Conservation (phyloP, 2,329 filamentous ascomycete species). For the Myriangium duriaei region DNA sequence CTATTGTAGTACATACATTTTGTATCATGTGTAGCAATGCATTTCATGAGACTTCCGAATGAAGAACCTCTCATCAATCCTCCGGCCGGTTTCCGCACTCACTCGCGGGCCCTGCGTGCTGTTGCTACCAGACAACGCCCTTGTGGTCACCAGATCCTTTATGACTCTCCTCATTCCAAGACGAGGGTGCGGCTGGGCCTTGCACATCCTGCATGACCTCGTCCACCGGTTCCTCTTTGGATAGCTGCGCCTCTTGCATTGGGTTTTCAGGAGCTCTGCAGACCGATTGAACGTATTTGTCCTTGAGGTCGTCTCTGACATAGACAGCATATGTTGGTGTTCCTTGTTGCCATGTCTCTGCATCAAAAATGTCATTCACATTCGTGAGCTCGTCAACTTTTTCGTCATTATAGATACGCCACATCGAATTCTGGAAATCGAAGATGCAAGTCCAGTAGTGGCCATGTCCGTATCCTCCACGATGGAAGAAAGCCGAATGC, state of each 20-base stretch:
- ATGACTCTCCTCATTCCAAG: no score
- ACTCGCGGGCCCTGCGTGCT: no score
- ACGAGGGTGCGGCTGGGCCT: no score
- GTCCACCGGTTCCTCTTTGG: conserved; percentile 1
- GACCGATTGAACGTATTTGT: conserved; percentile 40
- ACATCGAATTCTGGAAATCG: conserved; percentile 68
- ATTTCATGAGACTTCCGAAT: no score
- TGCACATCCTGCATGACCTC: conserved; percentile 8
- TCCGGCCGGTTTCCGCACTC: no score
- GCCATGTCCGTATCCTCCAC: conserved; percentile 50
- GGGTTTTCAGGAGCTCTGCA: conserved; percentile 19
- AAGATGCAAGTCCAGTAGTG: conserved; percentile 98
- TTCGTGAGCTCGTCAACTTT: conserved; percentile 57
- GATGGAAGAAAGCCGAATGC: conserved; percentile 88
- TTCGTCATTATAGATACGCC: conserved; percentile 92
- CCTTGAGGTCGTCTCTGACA: conserved; percentile 54
- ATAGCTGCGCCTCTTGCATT: not conserved
- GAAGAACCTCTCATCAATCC: no score
- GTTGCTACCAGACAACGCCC: no score
- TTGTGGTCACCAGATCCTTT: no score
- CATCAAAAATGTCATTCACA: conserved; percentile 50
- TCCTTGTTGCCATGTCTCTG: conserved; percentile 49
- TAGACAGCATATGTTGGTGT: conserved; percentile 80
- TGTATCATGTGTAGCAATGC: no score
- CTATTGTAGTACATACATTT: no score